These are phyloP conservation scores for Cytospora paraplurivora DNA, from an alignment of 2,329 filamentous ascomycete genomes.

Conservation along the genomic window DNA sequence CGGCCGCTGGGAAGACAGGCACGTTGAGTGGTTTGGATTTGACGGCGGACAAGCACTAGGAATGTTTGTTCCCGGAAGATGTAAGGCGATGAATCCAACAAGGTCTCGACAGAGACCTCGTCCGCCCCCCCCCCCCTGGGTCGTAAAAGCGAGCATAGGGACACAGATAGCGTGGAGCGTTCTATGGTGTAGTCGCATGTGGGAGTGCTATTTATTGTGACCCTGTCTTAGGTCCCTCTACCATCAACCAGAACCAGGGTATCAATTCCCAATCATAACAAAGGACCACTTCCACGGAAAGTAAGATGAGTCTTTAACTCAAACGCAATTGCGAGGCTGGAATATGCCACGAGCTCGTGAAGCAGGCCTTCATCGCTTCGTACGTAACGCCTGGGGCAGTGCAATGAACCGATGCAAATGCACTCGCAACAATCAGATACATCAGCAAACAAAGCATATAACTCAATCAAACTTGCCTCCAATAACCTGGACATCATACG, in stretches of 20 bases:
- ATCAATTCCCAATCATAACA: constrained; percentile 11
- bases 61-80: not conserved
- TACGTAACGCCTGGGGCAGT: not conserved
- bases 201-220: not conserved
- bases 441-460: not conserved
- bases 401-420: not conserved
- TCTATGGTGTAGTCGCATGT: not conserved
- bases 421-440: not conserved
- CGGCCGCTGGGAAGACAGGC: constrained; percentile 32
- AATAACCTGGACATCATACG: not conserved
- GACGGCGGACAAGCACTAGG: constrained; percentile 24
- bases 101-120: not conserved
- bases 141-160: not conserved
- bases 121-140: not conserved
- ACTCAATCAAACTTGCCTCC: not conserved
- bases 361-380: not conserved
- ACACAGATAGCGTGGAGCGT: not conserved
- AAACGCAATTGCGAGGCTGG: constrained; percentile 5
- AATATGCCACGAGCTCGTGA: not conserved
- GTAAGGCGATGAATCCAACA: not conserved
- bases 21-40: constrained; percentile 25
- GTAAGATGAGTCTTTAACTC: not conserved
- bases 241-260: constrained; percentile 7
- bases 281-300: not conserved
- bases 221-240: not conserved